Percentiles rank a stretch among this genome's conserved stretches.
Conservation (phyloP, 331 rosid species). For the Spiraea crenata region DNA sequence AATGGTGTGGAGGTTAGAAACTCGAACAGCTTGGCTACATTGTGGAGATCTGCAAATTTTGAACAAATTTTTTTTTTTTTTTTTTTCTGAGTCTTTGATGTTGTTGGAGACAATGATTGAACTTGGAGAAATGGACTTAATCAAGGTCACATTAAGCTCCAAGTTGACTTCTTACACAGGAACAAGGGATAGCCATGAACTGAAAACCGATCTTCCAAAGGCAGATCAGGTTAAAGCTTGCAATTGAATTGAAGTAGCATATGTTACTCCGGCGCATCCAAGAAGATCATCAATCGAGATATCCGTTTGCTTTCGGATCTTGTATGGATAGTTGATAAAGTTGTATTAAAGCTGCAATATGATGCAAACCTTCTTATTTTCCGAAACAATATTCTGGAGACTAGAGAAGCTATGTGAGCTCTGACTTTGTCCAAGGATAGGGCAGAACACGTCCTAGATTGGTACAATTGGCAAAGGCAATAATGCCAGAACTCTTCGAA, state of each 20-base stretch:
- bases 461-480: neutral
- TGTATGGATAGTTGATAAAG: neutral
- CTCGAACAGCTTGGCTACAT: slow-evolving; percentile 1
- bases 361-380: too few species aligned
- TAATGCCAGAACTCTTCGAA: neutral
- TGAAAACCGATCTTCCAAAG: neutral
- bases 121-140: too few species aligned
- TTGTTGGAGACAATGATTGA: neutral
- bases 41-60: too few species aligned
- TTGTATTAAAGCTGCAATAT: neutral
- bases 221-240: neutral
- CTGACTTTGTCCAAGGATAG: neutral
- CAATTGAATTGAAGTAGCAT: neutral
- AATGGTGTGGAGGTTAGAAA: neutral
- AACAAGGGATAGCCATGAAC: neutral
- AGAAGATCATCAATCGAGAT: neutral
- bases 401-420: too few species aligned
- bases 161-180: neutral
- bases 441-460: neutral
- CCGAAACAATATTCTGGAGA: neutral
- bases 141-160: neutral
- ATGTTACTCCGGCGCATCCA: neutral
- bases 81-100: neutral
- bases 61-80: too few species aligned
- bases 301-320: neutral